Base-by-base conservation (phyloP, 2,329 filamentous ascomycete species). In the Bipolaris sorokiniana region DNA sequence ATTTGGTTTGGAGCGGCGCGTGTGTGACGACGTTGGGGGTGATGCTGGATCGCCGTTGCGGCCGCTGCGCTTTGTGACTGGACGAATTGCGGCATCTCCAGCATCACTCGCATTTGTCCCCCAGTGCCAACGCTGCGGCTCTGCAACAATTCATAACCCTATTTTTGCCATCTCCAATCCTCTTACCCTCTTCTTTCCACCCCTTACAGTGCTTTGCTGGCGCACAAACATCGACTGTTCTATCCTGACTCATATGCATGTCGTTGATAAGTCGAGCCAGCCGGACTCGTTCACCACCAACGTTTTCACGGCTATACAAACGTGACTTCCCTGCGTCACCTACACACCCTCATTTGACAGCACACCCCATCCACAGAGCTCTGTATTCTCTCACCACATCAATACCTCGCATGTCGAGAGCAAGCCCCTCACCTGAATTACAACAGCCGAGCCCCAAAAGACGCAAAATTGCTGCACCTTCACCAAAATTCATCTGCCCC, bases 61-160 rank as follows among this genome's bases (percentile, higher is more conserved):
- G 70, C 67, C 71, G 65, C 66, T 68, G 58, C 56, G 69, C 67
- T 57, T 65, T 68, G 58, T 71, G 66, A 74, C 59, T 74, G 70
- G 71, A 68, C 63, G 46, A 63, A 62, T 58, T 48, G 57, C 59
- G 56, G 61, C 64, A 72, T 65, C 64, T 70, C 70, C 70, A 69
- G 62, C 64, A 61, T 58, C 61, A 60, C 58, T 42, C 23, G 58
- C 50, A 41, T 53, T 48, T 45, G 11, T 42, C 41, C 56, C 52
- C 34, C 41, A 51, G 33, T 48, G 40, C 50, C 52, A 51, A 47
- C 59, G 63, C 36, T 13, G 54, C 53, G 54, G 50, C 47, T 34
- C 48, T 41, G 28, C 10, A 31, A 31, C 28, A 31, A 31, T 31
- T 13, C 10, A 10, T 7, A 31, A n/a, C 22, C 7, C 3, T 28